Evolutionary conservation across 345 rosid species (phyloP), one percentile per base, ranked within the genome.

Genomic region (Eutrema heterophyllum): DNA sequence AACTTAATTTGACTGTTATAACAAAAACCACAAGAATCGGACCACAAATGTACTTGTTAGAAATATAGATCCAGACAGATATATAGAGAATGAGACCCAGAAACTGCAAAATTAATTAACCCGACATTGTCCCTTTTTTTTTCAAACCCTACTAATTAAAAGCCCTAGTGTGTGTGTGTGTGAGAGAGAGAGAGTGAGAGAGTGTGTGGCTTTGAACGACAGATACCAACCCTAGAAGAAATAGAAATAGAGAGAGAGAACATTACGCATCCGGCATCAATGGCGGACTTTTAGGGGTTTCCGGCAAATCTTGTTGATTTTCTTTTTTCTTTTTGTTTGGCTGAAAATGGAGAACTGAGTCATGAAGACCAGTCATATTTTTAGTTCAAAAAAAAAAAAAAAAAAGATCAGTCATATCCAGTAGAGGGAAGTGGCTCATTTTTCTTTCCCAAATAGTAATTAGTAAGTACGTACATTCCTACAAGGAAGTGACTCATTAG

Each of bases 201-300:
- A 14, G 52, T 15, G 63, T 9, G 78, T 21, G 78, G 63, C 32
- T 59, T 55, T 45, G 38, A 64, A 64, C 40, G 77, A 69, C 76
- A 64, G 51, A 56, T 16, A 77, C 76, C 64, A 77, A 64, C 71
- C 76, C 80, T 70, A 77, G 38, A 41, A 46, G 71, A 56, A 29
- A 56, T 38, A 76, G 71, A 30, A 70, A 24, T 41, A 50, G 50
- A 64, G 76, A 56, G 76, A 56, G 71, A 48, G 5, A 55, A 71
- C 80, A 63, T 76, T 71, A 39, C 39, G 59, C 48, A 36, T 70
- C 79, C 75, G 71, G 66, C 49, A 36, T 71, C 76, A 64, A 64
- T 77, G 76, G 72, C 80, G 68, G 72, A 70, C 39, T 70, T 64
- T 66, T 64, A 77, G 80, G 72, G 73, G 29, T 50, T 64, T 64